Percentiles rank a stretch among this genome's conserved stretches.
phyloP scores from a whole-genome alignment of 1,284 basidiomycete genomes.

The Phylloporus sp. region DNA sequence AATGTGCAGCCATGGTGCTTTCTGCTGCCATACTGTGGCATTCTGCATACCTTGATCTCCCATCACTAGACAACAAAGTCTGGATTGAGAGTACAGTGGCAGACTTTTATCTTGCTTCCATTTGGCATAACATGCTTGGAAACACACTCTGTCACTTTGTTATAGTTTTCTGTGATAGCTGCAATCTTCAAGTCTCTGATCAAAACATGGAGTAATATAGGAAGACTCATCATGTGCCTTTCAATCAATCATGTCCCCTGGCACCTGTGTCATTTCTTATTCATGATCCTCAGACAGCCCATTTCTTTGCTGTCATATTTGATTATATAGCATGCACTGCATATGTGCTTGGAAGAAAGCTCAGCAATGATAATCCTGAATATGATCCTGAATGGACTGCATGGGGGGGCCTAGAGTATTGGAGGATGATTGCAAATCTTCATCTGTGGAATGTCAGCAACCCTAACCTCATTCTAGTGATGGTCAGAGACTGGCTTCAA shows the following conservation, averaged over 20 bases:
- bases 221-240: background rate
- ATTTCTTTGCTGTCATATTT: background rate
- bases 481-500: background rate
- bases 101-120: no score
- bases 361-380: background rate
- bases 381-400: background rate
- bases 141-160: no score
- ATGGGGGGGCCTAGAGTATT: background rate
- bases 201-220: no score
- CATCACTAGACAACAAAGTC: no score
- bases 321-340: background rate
- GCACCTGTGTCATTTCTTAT: background rate
- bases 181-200: no score
- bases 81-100: no score
- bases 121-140: no score
- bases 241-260: background rate
- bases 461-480: background rate
- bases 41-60: no score
- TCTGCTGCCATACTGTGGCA: no score
- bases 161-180: no score
- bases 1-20: no score
- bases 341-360: background rate
- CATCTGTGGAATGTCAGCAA: background rate
- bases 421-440: background rate
- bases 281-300: background rate